Conservation (phyloP, 2,329 filamentous ascomycete genomes). For the Phialemonium atrogriseum region DNA sequence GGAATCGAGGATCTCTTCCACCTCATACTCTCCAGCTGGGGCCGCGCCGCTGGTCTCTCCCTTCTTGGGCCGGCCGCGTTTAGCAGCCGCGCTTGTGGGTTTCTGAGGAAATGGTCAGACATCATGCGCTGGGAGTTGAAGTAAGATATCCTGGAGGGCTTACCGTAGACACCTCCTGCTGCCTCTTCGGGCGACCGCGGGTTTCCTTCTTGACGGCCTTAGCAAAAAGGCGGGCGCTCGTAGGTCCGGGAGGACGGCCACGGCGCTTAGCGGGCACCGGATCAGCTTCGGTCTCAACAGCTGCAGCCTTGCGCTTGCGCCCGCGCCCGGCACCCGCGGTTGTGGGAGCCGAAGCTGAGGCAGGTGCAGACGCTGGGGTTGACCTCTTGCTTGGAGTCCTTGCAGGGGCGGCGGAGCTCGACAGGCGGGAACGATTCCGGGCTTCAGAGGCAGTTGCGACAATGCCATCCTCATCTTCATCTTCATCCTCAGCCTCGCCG, state of each 20-base stretch:
- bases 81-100: constrained; percentile 1
- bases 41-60: constrained; percentile 7
- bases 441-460: too few relatives aligned
- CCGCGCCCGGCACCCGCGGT: constrained; percentile 9
- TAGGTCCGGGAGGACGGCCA: constrained; percentile 9
- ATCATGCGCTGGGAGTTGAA: too few relatives aligned
- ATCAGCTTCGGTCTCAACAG: constrained; percentile 6
- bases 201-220: constrained; percentile 12
- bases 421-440: too few relatives aligned
- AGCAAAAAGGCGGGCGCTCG: constrained; percentile 14
- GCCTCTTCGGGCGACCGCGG: constrained; percentile 10
- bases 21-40: constrained; percentile 29
- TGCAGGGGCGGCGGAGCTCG: too few relatives aligned
- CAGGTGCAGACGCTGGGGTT: neutral
- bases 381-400: neutral
- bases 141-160: neutral
- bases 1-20: constrained; percentile 37
- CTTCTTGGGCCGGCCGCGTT: constrained; percentile 10
- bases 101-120: too few relatives aligned
- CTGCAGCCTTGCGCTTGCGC: constrained; percentile 19
- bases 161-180: neutral
- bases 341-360: constrained; percentile 6
- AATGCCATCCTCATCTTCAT: too few relatives aligned
- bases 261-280: constrained; percentile 13
- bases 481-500: too few relatives aligned